phyloP scores from a whole-genome alignment of 2,329 filamentous ascomycete genomes.

The Penicillium sp. region DNA sequence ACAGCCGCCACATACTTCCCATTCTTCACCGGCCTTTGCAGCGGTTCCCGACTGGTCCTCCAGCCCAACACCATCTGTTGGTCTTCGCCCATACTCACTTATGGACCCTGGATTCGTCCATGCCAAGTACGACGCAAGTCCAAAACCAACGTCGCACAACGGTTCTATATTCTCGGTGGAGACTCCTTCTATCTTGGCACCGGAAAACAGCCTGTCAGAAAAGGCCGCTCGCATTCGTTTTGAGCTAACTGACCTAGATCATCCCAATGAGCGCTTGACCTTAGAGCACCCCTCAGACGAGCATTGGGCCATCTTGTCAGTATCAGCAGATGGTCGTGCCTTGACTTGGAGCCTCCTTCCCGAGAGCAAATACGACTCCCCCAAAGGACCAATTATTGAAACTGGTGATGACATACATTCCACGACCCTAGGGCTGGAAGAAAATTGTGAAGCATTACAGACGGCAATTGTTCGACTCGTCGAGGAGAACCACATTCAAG shows the following conservation, averaged over 20 bases:
- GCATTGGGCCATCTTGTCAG: conserved; percentile 76
- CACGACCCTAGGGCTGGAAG: conserved; percentile 58
- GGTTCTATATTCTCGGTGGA: conserved; percentile 34
- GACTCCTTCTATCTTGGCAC: conserved; percentile 25
- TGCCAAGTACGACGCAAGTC: conserved; percentile 27
- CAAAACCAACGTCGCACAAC: conserved; percentile 24
- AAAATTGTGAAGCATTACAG: conserved; percentile 75
- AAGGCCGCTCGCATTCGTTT: conserved; percentile 42
- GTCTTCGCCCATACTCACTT: conserved; percentile 21
- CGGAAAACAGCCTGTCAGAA: conserved; percentile 29
- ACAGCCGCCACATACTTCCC: conserved; percentile 24
- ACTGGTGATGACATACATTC: conserved; percentile 44
- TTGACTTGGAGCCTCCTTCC: conserved; percentile 63
- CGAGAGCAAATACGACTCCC: conserved; percentile 51
- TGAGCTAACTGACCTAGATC: conserved; percentile 39
- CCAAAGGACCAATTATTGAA: conserved; percentile 58
- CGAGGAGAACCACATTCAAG: conserved; percentile 75
- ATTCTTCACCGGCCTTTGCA: conserved; percentile 28
- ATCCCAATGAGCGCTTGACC: conserved; percentile 49
- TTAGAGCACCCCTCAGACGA: conserved; percentile 75
- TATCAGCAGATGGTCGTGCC: conserved; percentile 67
- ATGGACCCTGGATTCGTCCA: conserved; percentile 35
- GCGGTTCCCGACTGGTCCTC: conserved; percentile 25
- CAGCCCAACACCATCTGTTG: conserved; percentile 17
- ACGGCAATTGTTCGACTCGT: conserved; percentile 77